Percentiles rank a stretch among this genome's conserved stretches.
Evolutionary conservation across 1,139 yeast genomes (phyloP).

Genomic region (Sugiyamaella neomexicana): DNA sequence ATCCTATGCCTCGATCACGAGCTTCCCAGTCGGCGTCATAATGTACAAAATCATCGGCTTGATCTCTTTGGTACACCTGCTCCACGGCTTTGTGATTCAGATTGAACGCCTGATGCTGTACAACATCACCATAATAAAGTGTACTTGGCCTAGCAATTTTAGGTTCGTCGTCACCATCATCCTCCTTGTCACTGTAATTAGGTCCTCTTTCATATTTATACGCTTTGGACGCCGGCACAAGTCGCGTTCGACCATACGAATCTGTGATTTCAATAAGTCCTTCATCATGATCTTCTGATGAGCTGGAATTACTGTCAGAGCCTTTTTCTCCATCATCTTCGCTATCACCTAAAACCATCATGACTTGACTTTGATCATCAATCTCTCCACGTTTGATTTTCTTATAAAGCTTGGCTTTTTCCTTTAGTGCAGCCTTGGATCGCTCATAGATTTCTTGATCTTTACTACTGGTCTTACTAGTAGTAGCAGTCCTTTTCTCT

Average conservation of each 20-base stretch:
- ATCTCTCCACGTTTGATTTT: slow-evolving; percentile 28
- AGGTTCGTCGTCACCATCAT: slow-evolving; percentile 16
- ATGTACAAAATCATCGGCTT: slow-evolving; percentile 27
- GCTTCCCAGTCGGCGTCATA: slow-evolving; percentile 37
- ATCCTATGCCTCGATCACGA: slow-evolving; percentile 39
- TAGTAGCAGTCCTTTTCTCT: too few relatives aligned
- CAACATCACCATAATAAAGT: slow-evolving; percentile 33
- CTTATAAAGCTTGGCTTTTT: slow-evolving; percentile 29
- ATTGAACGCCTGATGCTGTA: slow-evolving; percentile 37
- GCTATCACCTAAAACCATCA: slow-evolving; percentile 19
- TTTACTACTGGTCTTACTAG: not conserved
- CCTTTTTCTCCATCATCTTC: slow-evolving; percentile 19
- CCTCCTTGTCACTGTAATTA: slow-evolving; percentile 12
- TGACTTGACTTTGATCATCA: slow-evolving; percentile 17
- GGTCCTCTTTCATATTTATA: slow-evolving; percentile 18
- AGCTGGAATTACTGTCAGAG: slow-evolving; percentile 9
- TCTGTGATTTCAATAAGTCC: slow-evolving; percentile 37
- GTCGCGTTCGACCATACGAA: slow-evolving; percentile 39
- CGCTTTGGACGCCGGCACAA: slow-evolving; percentile 28
- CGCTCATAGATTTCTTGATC: slow-evolving; percentile 13
- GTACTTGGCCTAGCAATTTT: slow-evolving; percentile 24
- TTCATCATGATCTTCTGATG: slow-evolving; percentile 18
- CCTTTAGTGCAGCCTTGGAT: slow-evolving; percentile 22
- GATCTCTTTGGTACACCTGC: slow-evolving; percentile 23
- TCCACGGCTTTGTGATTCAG: slow-evolving; percentile 23